phyloP scores from a whole-genome alignment of 2,329 filamentous ascomycete genomes.

The Camptophora hylomeconis region DNA sequence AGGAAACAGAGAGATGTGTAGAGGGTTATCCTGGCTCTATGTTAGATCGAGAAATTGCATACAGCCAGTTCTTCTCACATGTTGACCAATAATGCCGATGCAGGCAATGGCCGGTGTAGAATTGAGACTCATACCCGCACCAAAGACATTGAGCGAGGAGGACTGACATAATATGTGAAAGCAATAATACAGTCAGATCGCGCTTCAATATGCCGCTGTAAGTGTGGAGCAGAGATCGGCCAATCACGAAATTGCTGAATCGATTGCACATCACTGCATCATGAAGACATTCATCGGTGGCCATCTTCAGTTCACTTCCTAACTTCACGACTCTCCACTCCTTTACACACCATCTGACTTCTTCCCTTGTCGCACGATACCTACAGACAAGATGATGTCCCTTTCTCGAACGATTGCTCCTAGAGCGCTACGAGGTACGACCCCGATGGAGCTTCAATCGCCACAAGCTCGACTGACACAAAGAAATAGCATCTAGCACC shows the following conservation, averaged over 20 bases:
- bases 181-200: not conserved
- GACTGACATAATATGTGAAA: not conserved
- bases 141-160: not conserved
- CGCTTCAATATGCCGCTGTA: constrained; percentile 8
- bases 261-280: too few species aligned
- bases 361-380: constrained; percentile 26
- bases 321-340: constrained; percentile 19
- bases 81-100: constrained; percentile 84
- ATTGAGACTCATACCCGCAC: constrained; percentile 13
- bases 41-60: not conserved
- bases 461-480: constrained; percentile 8
- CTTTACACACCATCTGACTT: constrained; percentile 8
- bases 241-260: constrained; percentile 14
- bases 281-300: too few species aligned
- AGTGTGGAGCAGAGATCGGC: constrained; percentile 10
- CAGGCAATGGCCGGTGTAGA: constrained; percentile 68
- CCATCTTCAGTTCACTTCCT: too few species aligned
- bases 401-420: constrained; percentile 38
- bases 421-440: constrained; percentile 41
- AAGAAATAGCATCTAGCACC: constrained; percentile 16
- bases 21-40: constrained; percentile 91
- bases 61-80: constrained; percentile 43
- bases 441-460: constrained; percentile 14
- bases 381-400: constrained; percentile 33
- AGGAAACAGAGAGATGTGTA: constrained; percentile 84